phyloP scores from a whole-genome alignment of 2,329 filamentous ascomycete genomes.

The Conoideocrella luteorostrata region DNA sequence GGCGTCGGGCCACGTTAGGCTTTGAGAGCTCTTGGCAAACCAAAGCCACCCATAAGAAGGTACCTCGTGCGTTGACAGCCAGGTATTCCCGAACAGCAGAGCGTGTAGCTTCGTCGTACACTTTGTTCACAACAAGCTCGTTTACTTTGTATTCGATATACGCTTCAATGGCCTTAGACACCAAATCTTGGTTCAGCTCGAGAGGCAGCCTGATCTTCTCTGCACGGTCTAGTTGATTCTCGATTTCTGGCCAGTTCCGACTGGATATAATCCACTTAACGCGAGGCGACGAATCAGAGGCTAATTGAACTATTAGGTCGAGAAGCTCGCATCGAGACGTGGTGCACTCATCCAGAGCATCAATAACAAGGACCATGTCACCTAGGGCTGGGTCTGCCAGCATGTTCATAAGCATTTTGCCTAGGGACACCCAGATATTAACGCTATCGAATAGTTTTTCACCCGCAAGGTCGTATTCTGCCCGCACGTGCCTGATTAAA shows the following conservation, averaged over 20 bases:
- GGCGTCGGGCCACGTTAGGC: neutral
- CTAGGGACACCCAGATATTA: conserved; percentile 31
- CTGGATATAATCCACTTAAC: conserved; percentile 39
- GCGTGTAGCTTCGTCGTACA: conserved; percentile 6
- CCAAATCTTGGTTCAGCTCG: conserved; percentile 28
- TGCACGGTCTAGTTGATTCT: conserved; percentile 21
- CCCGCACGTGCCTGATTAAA: conserved; percentile 27
- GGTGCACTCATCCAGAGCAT: conserved; percentile 41
- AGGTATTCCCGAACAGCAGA: conserved; percentile 12
- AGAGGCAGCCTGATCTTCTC: conserved; percentile 20
- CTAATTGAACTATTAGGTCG: conserved; percentile 23
- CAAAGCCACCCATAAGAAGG: conserved; percentile 20
- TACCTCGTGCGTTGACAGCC: conserved; percentile 26
- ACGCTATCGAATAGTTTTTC: conserved; percentile 30
- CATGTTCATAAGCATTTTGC: conserved; percentile 31
- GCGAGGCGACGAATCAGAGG: conserved; percentile 7
- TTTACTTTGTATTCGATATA: conserved; percentile 29
- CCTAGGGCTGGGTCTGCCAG: conserved; percentile 26
- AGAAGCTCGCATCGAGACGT: conserved; percentile 24
- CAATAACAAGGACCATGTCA: conserved; percentile 30
- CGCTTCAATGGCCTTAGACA: conserved; percentile 24
- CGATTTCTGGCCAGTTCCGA: conserved; percentile 33
- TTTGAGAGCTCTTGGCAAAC: conserved; percentile 12
- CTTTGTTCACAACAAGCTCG: conserved; percentile 14
- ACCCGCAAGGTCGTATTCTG: conserved; percentile 26